Evolutionary conservation across 2,329 filamentous ascomycete species (phyloP).

Genomic region (Fusarium albidum): DNA sequence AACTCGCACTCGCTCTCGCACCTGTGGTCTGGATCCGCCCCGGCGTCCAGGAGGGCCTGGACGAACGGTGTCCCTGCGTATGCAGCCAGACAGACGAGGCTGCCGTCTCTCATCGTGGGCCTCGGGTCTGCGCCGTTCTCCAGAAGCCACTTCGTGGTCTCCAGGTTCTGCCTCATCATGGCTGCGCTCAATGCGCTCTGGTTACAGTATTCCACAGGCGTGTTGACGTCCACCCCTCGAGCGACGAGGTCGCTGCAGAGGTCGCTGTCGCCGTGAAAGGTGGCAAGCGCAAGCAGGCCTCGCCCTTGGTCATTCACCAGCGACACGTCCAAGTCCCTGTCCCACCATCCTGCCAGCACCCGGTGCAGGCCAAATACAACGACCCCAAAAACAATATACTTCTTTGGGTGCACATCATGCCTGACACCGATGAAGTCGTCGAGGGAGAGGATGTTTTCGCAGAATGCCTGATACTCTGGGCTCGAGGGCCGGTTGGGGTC

Average conservation of each 20-base stretch:
- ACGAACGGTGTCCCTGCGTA: background rate
- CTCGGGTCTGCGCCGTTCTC: background rate
- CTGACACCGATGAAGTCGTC: too few species aligned
- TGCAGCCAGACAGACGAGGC: background rate
- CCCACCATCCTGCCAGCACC: conserved; percentile 3
- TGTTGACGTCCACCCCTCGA: background rate
- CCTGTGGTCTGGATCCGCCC: background rate
- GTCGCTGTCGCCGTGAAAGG: background rate
- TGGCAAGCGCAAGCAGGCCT: background rate
- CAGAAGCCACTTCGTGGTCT: background rate
- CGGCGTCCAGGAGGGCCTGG: background rate
- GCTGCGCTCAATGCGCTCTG: conserved; percentile 1
- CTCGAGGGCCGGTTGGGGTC: too few species aligned
- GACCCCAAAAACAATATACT: background rate
- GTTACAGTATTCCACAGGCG: background rate
- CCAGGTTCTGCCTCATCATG: background rate
- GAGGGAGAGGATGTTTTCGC: too few species aligned
- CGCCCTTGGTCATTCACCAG: background rate
- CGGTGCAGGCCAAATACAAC: background rate
- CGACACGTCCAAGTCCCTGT: background rate
- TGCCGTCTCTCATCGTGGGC: background rate
- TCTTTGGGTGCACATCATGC: too few species aligned
- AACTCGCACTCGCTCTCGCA: background rate
- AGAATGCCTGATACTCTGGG: too few species aligned
- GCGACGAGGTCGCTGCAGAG: background rate